These are phyloP conservation scores for Brassica incana DNA, from an alignment of 345 rosid genomes.

Conservation along the genomic window DNA sequence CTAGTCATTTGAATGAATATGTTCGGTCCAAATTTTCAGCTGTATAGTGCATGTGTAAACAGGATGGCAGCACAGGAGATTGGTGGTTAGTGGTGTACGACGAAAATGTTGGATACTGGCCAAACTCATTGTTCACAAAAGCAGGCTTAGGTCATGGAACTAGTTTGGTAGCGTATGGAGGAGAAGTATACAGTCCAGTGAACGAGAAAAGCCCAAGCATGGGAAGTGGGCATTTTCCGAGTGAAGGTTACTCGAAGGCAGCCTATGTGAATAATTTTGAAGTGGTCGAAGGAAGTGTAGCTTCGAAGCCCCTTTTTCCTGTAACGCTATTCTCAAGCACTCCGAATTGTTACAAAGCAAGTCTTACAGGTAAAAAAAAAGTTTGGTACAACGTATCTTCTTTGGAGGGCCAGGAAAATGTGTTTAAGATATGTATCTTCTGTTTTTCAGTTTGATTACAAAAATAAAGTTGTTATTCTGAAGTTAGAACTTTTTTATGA, in stretches of 20 bases:
- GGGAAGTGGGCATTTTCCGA: not conserved
- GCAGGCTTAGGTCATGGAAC: not conserved
- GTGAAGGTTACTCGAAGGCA: not conserved
- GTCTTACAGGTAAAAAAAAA: too few species aligned
- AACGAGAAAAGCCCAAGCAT: not conserved
- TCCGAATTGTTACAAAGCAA: constrained; percentile 13
- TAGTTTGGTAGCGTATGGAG: not conserved
- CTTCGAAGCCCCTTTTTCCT: not conserved
- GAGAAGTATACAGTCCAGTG: not conserved
- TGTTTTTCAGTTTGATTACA: not conserved
- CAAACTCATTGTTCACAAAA: not conserved
- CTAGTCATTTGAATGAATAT: not conserved
- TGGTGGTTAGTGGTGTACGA: not conserved
- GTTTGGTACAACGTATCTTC: not conserved
- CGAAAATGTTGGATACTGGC: not conserved
- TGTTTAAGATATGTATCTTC: not conserved
- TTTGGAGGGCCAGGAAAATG: not conserved
- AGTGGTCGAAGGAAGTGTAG: not conserved
- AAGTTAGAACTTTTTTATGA: not conserved
- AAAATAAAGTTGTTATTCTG: not conserved
- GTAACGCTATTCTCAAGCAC: constrained; percentile 1
- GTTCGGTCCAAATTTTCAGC: not conserved
- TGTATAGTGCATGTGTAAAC: not conserved
- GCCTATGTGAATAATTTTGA: not conserved
- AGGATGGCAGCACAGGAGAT: not conserved